phyloP scores from a whole-genome alignment of 1,284 basidiomycete species.

The Veloboletus limbatus region DNA sequence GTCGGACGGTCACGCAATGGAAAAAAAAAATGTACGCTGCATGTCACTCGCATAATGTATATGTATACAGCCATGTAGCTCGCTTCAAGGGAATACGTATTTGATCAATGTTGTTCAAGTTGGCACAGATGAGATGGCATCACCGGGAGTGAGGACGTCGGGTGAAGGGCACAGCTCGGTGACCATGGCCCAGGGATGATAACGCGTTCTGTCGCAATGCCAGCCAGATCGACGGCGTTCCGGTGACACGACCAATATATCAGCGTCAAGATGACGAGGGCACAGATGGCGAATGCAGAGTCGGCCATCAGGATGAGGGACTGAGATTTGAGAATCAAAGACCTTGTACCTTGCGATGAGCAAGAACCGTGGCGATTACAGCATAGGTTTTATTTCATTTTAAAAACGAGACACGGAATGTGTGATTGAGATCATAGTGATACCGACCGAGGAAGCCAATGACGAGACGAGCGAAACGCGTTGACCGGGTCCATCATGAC shows the following conservation, averaged over 20 bases:
- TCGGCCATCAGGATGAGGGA: no score
- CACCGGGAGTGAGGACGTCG: no score
- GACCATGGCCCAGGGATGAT: neutral
- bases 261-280: conserved; percentile 6
- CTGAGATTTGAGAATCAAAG: no score
- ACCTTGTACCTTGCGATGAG: no score
- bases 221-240: neutral
- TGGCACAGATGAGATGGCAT: neutral
- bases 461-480: conserved; percentile 15
- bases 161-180: no score
- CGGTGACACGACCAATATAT: neutral
- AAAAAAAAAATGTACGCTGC: neutral
- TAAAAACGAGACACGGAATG: no score
- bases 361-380: no score
- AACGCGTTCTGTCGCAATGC: no score
- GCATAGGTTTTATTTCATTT: no score
- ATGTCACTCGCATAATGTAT: conserved; percentile 4
- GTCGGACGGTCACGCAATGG: no score
- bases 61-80: neutral
- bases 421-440: conserved; percentile 13
- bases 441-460: conserved; percentile 22
- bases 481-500: no score
- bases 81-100: neutral
- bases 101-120: neutral
- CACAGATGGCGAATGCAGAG: no score